These are phyloP conservation scores for Rhodotorula babjevae DNA, from an alignment of 768 basidiomycete genomes.

Conservation along the genomic window DNA sequence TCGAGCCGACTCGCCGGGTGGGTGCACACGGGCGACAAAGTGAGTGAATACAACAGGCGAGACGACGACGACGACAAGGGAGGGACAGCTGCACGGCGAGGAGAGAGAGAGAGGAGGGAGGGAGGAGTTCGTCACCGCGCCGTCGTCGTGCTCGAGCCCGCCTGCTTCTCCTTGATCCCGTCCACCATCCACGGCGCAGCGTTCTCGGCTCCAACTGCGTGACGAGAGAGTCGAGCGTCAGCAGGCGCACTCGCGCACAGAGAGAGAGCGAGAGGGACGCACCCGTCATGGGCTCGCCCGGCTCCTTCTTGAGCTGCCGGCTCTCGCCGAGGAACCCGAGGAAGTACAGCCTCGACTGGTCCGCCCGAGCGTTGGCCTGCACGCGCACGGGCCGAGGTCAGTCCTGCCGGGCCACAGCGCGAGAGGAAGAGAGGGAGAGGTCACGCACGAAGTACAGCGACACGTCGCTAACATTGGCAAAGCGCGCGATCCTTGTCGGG, in stretches of 20 bases:
- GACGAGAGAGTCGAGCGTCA: no score
- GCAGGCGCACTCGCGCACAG: background rate
- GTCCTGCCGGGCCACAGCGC: background rate
- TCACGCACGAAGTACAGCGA: background rate
- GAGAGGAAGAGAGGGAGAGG: no score
- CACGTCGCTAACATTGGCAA: slow-evolving; percentile 36
- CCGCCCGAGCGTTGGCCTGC: slow-evolving; percentile 19
- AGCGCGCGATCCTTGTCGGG: slow-evolving; percentile 40
- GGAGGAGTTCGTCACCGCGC: slow-evolving; percentile 5
- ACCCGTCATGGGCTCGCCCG: slow-evolving; percentile 27
- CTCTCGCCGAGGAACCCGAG: slow-evolving; percentile 43
- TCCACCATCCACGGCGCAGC: slow-evolving; percentile 20
- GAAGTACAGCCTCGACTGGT: slow-evolving; percentile 35
- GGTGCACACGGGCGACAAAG: no score
- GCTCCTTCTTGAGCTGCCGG: slow-evolving; percentile 39
- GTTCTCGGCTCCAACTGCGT: slow-evolving; percentile 31
- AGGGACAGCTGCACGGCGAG: background rate
- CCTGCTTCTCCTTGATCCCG: slow-evolving; percentile 29
- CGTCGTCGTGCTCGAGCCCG: slow-evolving; percentile 8
- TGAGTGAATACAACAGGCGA: background rate
- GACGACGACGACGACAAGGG: no score
- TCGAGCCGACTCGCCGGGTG: background rate
- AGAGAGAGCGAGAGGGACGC: background rate
- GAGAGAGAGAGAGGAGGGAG: no score
- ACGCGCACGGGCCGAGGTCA: background rate